A percentile compares a stretch with the other conserved stretches of the same genome.
Conservation (phyloP, 306 rosid species). For the Rubus parviflorus region DNA sequence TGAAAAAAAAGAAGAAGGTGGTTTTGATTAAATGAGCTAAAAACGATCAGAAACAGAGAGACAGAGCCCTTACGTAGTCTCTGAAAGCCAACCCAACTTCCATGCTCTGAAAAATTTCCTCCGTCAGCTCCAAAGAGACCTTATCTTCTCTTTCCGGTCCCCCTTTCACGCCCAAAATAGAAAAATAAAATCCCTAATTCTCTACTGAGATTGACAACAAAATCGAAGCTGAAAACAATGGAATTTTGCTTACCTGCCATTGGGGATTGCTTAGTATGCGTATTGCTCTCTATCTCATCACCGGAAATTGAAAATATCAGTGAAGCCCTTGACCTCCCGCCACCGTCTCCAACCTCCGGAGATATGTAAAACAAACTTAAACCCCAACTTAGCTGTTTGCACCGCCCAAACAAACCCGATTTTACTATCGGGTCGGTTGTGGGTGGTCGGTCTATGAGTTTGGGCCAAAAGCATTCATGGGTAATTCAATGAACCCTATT, state of each 20-base stretch:
- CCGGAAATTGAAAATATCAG: neutral
- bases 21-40: neutral
- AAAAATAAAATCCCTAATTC: neutral
- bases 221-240: neutral
- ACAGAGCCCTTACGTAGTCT: constrained; percentile 57
- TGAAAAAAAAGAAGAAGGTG: neutral
- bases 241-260: constrained; percentile 55
- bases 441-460: too few relatives aligned
- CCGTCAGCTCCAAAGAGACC: constrained; percentile 84
- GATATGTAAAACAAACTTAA: neutral
- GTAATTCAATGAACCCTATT: too few relatives aligned
- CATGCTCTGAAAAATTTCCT: constrained; percentile 95
- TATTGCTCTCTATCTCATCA: neutral
- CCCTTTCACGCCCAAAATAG: constrained; percentile 36
- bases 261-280: neutral
- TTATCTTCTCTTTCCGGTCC: constrained; percentile 81
- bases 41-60: neutral
- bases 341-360: constrained; percentile 12
- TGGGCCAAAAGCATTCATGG: too few relatives aligned
- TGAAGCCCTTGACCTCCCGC: neutral
- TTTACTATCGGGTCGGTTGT: neutral
- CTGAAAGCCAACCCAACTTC: constrained; percentile 95
- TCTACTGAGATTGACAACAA: neutral
- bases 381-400: too few relatives aligned
- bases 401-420: neutral